Evolutionary conservation across 1,284 basidiomycete genomes (phyloP).

Genomic region (Leccinum colubrinum): DNA sequence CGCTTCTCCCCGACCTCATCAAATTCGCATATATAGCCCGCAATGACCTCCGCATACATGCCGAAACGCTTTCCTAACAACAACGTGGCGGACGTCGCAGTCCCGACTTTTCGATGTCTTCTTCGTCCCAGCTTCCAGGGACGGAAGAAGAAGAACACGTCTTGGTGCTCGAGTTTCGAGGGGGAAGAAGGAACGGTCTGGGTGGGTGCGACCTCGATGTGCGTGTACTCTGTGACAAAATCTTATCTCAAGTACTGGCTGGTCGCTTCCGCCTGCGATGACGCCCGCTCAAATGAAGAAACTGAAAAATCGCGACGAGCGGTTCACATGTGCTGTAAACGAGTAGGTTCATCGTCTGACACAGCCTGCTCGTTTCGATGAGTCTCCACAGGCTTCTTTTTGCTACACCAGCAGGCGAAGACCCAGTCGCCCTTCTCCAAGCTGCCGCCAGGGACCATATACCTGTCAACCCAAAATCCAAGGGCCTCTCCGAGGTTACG

Average conservation of each 20-base stretch:
- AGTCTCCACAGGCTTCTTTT: slow-evolving; percentile 51
- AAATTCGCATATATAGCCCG: slow-evolving; percentile 81
- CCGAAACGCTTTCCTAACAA: slow-evolving; percentile 31
- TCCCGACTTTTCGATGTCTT: slow-evolving; percentile 41
- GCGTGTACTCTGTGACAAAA: slow-evolving; percentile 6
- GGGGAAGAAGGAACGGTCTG: slow-evolving; percentile 36
- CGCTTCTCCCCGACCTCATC: slow-evolving; percentile 78
- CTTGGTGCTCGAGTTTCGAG: slow-evolving; percentile 65
- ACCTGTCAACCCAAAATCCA: slow-evolving; percentile 55
- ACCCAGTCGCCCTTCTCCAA: slow-evolving; percentile 62
- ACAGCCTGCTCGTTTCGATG: not conserved
- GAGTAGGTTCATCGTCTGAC: slow-evolving; percentile 47
- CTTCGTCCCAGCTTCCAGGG: slow-evolving; percentile 22
- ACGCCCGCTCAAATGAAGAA: slow-evolving; percentile 63
- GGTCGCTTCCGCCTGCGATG: slow-evolving; percentile 47
- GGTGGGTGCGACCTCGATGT: slow-evolving; percentile 21
- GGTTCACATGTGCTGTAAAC: slow-evolving; percentile 67
- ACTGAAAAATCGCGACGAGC: slow-evolving; percentile 67
- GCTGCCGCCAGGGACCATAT: slow-evolving; percentile 68
- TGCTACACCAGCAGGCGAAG: slow-evolving; percentile 52
- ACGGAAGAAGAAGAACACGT: slow-evolving; percentile 57
- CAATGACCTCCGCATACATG: slow-evolving; percentile 61
- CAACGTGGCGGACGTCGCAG: slow-evolving; percentile 25
- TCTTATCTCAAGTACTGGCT: slow-evolving; percentile 34
- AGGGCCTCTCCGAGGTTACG: slow-evolving; percentile 1